Base-by-base conservation (phyloP, 2,329 filamentous ascomycete genomes). In the Ophiostoma piceae region DNA sequence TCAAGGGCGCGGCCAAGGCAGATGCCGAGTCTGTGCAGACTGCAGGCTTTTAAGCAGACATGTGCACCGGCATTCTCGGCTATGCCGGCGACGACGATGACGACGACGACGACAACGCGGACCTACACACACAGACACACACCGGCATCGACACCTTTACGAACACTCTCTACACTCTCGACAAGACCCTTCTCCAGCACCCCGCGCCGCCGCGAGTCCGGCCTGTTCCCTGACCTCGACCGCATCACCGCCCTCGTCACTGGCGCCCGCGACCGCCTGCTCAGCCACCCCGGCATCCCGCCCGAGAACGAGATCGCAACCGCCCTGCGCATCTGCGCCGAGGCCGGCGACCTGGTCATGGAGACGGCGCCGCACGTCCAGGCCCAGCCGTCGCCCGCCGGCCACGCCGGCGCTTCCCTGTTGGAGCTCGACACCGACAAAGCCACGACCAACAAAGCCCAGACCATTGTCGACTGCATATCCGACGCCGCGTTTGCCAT, bases 401-500 rank as follows among this genome's bases (percentile, higher is more conserved):
- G 39, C 16, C 66, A 16, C 22, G 66, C 66, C 2, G 66, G 64
- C n/a, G 64, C 64, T 5, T 41, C 64, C 35, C 79, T 89, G 64
- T 82, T 87, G 39, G 82, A 82, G 62, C 74, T 83, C 26, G 82
- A 75, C 51, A 69, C 67, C 39, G 3, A 57, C 22, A 7, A 37
- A 2, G 16, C 43, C 29, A 67, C 9, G 8, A 47, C 9, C 8
- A 26, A 12, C 3, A 60, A 19, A 3, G 9, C 32, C 16, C 39
- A 41, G 65, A 32, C 47, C 9, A 35, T 84, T 35, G 78, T 84
- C 69, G 79, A 84, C 74, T 81, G 80, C 74, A 82, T 89, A 70
- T 88, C 87, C 29, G 77, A 84, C 67, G 79, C 85, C 8, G 88
- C 90, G n/a, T 90, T 91, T 77, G 82, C 84, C 51, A 85, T 97